Base-by-base conservation (phyloP, 306 rosid species). In the Prunus davidiana region DNA sequence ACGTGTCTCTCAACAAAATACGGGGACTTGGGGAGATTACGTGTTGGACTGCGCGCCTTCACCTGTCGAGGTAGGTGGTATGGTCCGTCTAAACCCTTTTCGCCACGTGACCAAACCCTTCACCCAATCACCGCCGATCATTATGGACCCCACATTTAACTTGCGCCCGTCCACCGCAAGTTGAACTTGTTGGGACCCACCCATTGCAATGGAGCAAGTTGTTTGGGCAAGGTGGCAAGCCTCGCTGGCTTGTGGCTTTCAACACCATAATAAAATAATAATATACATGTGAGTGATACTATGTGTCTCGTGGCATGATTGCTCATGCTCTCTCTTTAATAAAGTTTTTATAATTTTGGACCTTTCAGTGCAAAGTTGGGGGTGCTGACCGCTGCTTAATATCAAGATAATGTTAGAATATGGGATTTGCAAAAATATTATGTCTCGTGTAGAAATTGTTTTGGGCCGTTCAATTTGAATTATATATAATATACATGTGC, bases 1-100 rank as follows among this genome's bases (percentile, higher is more conserved):
- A 80, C 76, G 76, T 69, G 83, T 60, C 28, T 60, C 43, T 12
- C 6, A 73, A 28, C 56, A 18, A 24, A 34, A 22, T 4, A 19
- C 47, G 8, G 32, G 47, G 74, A 41, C 12, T 46, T 8, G 43
- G 38, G 9, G 3, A 16, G 6, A 14, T 27, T 27, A 76, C 19
- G 70, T 15, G 74, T 76, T 16, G 71, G 9, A 0, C 6, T n/a
- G 61, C 73, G 80, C 12, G 65, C 10, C 16, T 8, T 24, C 57
- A 47, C 8, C 16, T 76, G 10, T 32, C 71, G 64, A 28, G 77
- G 76, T 4, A 8, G 12, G 24, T 6, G 19, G 2, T 8, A 12
- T 19, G 20, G 28, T 56, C 15, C 20, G 32, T 43, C 18, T 46
- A 2, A 2, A 3, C 14, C 34, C 18, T 68, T 45, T 69, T 12